Evolutionary conservation across 2,329 filamentous ascomycete genomes (phyloP), one percentile per base, ranked within the genome.

Genomic region (Onygena corvina): DNA sequence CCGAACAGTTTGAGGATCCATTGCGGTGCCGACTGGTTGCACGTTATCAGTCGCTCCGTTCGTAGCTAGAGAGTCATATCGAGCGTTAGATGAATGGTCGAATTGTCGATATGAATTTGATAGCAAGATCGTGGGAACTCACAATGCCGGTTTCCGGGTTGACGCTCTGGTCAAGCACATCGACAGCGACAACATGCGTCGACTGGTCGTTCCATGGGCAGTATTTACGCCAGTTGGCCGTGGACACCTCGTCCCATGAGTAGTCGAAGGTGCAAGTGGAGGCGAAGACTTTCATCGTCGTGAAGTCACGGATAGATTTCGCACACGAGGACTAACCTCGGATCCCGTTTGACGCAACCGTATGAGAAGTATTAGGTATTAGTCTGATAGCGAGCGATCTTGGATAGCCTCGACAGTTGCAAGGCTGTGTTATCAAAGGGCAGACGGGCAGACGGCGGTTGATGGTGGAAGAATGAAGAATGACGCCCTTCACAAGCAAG

Each of bases 151-250:
- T 84, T 9, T 63, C 59, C 4, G 77, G 67, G 60, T 85, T 80
- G 33, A 86, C 71, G 7, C 66, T 66, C 55, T 92, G 85, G 48
- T 81, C 83, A 60, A 98, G 70, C 11, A 90, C 96, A 71, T 98
- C 92, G 61, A 96, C 92, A 57, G 87, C 89, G 57, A 93, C 81
- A 57, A 98, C 92, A 68, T 98, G 92, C 34, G 88, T 86, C n/a
- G 86, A 89, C 71, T 94, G 92, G 67, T 95, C 85, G 73, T 98
- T 98, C 90, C 92, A 96, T 16, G 90, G 90, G 62, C 87, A 93
- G 71, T 98, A 98, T 69, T 98, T 98, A 59, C 82, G 84, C 92
- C 92, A 98, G 76, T 98, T 98, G 65, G 86, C 88, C 11, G 87
- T 88, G 21, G 88, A 94, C 30, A 98, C 92, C 68, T 96, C 90